phyloP scores from a whole-genome alignment of 352 stramenopile species.

The Hyaloperonospora arabidopsidis region DNA sequence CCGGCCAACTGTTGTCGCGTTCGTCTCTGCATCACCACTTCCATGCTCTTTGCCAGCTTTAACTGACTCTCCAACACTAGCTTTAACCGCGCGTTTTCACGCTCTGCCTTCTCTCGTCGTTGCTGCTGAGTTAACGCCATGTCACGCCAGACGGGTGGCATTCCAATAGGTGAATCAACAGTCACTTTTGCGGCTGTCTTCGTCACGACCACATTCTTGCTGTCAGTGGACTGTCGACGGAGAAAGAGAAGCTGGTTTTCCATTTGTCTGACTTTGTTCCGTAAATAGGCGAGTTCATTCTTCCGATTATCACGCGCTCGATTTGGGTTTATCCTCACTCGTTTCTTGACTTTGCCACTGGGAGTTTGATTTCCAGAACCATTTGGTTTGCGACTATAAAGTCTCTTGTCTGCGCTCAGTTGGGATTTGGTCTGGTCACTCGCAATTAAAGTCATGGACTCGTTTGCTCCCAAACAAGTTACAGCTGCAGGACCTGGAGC shows the following conservation, averaged over 20 bases:
- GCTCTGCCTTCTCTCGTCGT: conserved; percentile 31
- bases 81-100: conserved; percentile 44
- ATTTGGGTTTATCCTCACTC: conserved; percentile 30
- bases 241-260: conserved; percentile 27
- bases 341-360: conserved; percentile 22
- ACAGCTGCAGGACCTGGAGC: neutral
- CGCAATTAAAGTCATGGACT: neutral
- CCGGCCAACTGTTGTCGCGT: conserved; percentile 27
- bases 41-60: conserved; percentile 42
- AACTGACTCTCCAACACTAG: conserved; percentile 39
- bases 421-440: neutral
- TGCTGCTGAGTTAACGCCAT: conserved; percentile 27
- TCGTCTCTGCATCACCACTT: conserved; percentile 30
- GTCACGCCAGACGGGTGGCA: conserved; percentile 30
- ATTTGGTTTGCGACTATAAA: conserved; percentile 2
- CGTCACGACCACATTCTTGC: conserved; percentile 12
- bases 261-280: conserved; percentile 41
- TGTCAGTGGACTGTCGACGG: conserved; percentile 22
- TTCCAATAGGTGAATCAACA: conserved; percentile 4
- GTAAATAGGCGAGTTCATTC: conserved; percentile 35
- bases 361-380: neutral
- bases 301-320: conserved; percentile 33
- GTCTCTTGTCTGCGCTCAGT: conserved; percentile 1
- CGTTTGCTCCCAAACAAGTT: conserved; percentile 1
- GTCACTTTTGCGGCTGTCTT: conserved; percentile 9